A percentile compares a stretch with the other conserved stretches of the same genome.
Conservation (phyloP, 805 yeast genomes). For the Kockiozyma suomiensis region DNA sequence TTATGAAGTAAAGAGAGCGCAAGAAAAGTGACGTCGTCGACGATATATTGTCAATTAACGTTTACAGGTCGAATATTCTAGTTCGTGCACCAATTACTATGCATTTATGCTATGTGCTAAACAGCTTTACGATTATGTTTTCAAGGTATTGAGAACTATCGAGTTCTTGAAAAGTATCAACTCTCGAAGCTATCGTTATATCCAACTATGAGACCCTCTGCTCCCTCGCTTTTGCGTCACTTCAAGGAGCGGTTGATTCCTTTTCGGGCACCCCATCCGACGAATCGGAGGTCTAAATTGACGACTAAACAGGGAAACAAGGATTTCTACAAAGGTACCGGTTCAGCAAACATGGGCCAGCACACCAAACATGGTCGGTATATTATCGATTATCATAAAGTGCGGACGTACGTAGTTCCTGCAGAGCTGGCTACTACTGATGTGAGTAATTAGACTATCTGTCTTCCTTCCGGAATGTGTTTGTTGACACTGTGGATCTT, state of each 20-base stretch:
- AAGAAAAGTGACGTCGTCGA: background rate
- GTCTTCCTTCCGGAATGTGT: background rate
- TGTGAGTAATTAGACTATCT: too few relatives aligned
- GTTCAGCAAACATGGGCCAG: slow-evolving; percentile 89
- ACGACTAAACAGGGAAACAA: slow-evolving; percentile 95
- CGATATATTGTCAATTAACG: background rate
- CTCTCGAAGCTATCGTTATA: background rate
- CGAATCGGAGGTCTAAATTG: slow-evolving; percentile 53
- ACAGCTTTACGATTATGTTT: background rate
- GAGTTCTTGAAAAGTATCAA: too few relatives aligned
- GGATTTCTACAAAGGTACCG: slow-evolving; percentile 92
- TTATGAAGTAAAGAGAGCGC: background rate
- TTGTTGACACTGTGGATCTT: background rate
- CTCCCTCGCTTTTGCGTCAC: background rate
- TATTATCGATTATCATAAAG: slow-evolving; percentile 78
- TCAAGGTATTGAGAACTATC: too few relatives aligned
- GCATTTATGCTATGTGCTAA: slow-evolving; percentile 4
- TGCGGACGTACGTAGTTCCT: slow-evolving; percentile 89
- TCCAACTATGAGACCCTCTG: slow-evolving; percentile 14
- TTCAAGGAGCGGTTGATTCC: slow-evolving; percentile 26
- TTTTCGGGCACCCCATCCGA: background rate
- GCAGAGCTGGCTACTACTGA: slow-evolving; percentile 42
- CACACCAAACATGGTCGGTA: slow-evolving; percentile 75
- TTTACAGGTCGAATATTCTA: background rate
- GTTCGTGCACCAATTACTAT: background rate